phyloP scores from a whole-genome alignment of 192 early-diverging fungal species.

The Rhizophagus clarus region DNA sequence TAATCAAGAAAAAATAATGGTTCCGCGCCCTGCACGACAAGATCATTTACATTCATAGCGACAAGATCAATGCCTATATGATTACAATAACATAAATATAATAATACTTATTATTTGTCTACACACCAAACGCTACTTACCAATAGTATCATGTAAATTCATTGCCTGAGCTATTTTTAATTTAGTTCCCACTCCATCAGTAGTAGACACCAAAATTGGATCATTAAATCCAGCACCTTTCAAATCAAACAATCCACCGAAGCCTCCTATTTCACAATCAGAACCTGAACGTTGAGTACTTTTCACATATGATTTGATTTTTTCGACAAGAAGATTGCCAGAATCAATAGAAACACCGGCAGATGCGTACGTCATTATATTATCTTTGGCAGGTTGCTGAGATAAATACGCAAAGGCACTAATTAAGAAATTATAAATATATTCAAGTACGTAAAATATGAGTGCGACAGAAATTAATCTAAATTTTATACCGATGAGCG shows the following conservation, averaged over 20 bases:
- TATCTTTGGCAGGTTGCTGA: conserved; percentile 36
- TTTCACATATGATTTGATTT: conserved; percentile 94
- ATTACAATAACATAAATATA: background rate
- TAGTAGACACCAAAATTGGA: conserved; percentile 95
- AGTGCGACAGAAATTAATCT: background rate
- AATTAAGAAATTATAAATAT: background rate
- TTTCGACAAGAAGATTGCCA: conserved; percentile 92
- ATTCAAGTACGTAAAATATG: background rate
- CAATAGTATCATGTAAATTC: conserved; percentile 89
- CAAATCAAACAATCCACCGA: conserved; percentile 97
- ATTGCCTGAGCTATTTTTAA: conserved; percentile 91
- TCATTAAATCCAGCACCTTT: conserved; percentile 91
- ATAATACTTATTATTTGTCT: background rate
- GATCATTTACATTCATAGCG: conserved; percentile 99
- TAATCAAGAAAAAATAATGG: conserved; percentile 99
- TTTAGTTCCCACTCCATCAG: conserved; percentile 99
- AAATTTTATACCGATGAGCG: conserved; percentile 59
- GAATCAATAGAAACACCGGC: conserved; percentile 97
- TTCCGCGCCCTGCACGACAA: conserved; percentile 98
- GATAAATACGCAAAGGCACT: conserved; percentile 50
- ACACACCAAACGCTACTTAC: conserved; percentile 34
- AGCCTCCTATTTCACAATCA: conserved; percentile 97
- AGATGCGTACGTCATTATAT: conserved; percentile 86
- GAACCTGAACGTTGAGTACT: conserved; percentile 91
- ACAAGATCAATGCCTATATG: conserved; percentile 81